A percentile compares a stretch with the other conserved stretches of the same genome.
These are phyloP conservation scores for Chalciporus pseudorubinellus DNA, from an alignment of 768 basidiomycete genomes.

Conservation along the genomic window DNA sequence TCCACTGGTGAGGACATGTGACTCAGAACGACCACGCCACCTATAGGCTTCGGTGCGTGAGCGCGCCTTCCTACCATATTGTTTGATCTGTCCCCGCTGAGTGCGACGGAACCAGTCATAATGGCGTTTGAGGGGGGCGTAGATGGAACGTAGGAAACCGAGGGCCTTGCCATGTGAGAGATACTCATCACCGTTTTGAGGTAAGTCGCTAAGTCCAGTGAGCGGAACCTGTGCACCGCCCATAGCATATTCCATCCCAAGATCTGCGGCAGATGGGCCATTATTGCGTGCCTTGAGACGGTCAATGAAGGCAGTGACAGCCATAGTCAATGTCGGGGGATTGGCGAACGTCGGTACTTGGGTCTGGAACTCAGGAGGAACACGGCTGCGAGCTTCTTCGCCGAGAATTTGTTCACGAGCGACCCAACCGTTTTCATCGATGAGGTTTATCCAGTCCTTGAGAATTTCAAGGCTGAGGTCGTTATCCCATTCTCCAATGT, in stretches of 20 bases:
- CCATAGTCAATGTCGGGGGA: slow-evolving; percentile 93
- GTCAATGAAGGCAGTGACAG: slow-evolving; percentile 84
- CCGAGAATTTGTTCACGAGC: slow-evolving; percentile 95
- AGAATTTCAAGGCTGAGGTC: slow-evolving; percentile 90
- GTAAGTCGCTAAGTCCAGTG: slow-evolving; percentile 13
- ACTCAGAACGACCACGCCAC: slow-evolving; percentile 87
- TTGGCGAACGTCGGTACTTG: slow-evolving; percentile 95
- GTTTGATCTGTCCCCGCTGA: slow-evolving; percentile 90
- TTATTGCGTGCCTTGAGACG: slow-evolving; percentile 52
- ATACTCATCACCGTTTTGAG: slow-evolving; percentile 45
- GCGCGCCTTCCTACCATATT: slow-evolving; percentile 80
- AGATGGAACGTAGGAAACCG: slow-evolving; percentile 75
- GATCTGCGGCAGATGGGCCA: slow-evolving; percentile 55
- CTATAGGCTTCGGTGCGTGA: slow-evolving; percentile 90
- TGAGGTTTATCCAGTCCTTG: slow-evolving; percentile 83
- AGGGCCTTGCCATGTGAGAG: slow-evolving; percentile 60
- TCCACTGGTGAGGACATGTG: slow-evolving; percentile 89
- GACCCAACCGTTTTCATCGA: slow-evolving; percentile 95
- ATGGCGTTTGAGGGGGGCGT: slow-evolving; percentile 80
- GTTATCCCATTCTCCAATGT: slow-evolving; percentile 92
- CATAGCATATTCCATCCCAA: slow-evolving; percentile 63
- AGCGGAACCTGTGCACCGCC: slow-evolving; percentile 55
- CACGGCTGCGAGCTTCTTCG: slow-evolving; percentile 94
- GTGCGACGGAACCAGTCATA: slow-evolving; percentile 97
- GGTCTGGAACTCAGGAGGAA: slow-evolving; percentile 85